Evolutionary conservation across 1,139 yeast genomes (phyloP), one percentile per base, ranked within the genome.

Genomic region (Debaryomycetaceae sp.): DNA sequence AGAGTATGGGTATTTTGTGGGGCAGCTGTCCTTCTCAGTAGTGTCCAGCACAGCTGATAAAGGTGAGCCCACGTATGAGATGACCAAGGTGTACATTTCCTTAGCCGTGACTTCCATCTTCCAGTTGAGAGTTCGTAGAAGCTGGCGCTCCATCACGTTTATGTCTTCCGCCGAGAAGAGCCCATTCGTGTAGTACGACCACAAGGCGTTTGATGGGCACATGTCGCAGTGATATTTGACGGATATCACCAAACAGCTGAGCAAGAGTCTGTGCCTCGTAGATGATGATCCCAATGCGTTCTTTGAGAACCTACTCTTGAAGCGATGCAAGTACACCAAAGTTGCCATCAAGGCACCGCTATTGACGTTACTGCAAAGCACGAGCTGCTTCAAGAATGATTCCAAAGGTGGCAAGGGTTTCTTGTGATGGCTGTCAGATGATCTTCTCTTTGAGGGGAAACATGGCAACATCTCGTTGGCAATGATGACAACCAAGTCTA

Each of bases 101-200:
- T 58, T 61, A 40, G 67, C 69, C 27, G 62, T 51, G 19, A 79
- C 73, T 31, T 65, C 56, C 34, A 78, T 57, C 47, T 80, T 79
- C 86, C 87, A 80, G 52, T 77, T 68, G 45, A 80, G 58, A 32
- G 79, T 59, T 44, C 65, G 73, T 34, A 78, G 58, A 37, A 80
- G 58, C 51, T 80, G 90, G 51, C 85, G 71, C 54, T 80, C 92
- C 86, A 80, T 80, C 35, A 79, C 59, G 51, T 79, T 79, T 40
- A 80, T 74, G 49, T 80, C 92, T 38, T 74, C 74, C 32, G 66
- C 56, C 29, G 64, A 58, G 53, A 80, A 79, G 26, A 79, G 59
- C 2, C 82, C 85, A 42, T 79, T 86, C 13, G 87, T 77, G 52
- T 77, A 76, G 39, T 65, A 68, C 23, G 83, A 77, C 92, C 92